A percentile compares a stretch with the other conserved stretches of the same genome.
Conservation (phyloP, 169 alveolate species). For the Babesia bigemina region DNA sequence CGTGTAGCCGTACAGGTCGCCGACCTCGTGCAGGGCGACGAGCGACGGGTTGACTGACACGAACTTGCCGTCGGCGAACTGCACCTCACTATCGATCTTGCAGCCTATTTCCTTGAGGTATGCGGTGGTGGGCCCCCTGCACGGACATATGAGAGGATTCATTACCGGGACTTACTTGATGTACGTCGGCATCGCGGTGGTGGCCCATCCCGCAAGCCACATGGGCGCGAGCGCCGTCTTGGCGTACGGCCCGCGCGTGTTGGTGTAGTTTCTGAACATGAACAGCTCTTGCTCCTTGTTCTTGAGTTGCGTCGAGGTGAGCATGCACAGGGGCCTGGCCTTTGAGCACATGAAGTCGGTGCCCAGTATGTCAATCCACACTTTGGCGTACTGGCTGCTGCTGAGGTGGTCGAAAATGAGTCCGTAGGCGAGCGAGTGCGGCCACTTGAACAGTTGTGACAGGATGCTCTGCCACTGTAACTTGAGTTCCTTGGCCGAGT, state of each 20-base stretch:
- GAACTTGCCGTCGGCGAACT: slow-evolving; percentile 80
- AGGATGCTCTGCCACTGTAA: slow-evolving; percentile 62
- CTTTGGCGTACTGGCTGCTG: slow-evolving; percentile 54
- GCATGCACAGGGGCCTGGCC: slow-evolving; percentile 67
- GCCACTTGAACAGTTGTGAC: slow-evolving; percentile 71
- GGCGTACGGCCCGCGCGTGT: slow-evolving; percentile 66
- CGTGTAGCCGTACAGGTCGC: slow-evolving; percentile 43
- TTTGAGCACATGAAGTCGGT: slow-evolving; percentile 65
- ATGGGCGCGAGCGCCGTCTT: slow-evolving; percentile 79
- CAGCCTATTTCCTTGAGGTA: slow-evolving; percentile 71
- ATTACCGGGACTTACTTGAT: slow-evolving; percentile 54
- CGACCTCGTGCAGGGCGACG: slow-evolving; percentile 78
- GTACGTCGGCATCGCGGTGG: slow-evolving; percentile 81
- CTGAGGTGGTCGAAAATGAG: slow-evolving; percentile 73
- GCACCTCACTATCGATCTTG: slow-evolving; percentile 70
- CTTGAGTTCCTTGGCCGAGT: slow-evolving; percentile 65
- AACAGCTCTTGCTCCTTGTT: slow-evolving; percentile 73
- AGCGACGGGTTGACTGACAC: slow-evolving; percentile 77
- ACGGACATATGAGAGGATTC: neutral
- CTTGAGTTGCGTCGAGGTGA: slow-evolving; percentile 81
- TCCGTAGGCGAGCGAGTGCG: slow-evolving; percentile 75
- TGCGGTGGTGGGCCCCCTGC: slow-evolving; percentile 74
- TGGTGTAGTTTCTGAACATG: slow-evolving; percentile 73
- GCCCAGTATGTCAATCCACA: slow-evolving; percentile 70
- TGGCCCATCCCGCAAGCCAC: slow-evolving; percentile 86